These are phyloP conservation scores for Alternaria atra DNA, from an alignment of 2,329 filamentous ascomycete species.

Conservation along the genomic window DNA sequence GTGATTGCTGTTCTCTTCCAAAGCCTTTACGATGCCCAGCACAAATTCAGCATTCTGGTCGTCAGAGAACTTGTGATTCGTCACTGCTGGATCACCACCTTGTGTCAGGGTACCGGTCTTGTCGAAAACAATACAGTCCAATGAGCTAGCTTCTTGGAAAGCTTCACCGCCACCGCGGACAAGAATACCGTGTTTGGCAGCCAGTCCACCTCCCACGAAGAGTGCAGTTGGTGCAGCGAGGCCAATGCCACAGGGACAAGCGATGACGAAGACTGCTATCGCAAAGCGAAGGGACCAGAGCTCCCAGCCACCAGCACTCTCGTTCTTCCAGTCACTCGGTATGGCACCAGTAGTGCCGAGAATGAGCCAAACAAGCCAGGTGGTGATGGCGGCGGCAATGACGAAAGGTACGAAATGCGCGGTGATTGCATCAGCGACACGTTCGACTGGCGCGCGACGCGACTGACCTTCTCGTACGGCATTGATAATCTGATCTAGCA, in stretches of 20 bases:
- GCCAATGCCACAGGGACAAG: slow-evolving; percentile 84
- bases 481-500: slow-evolving; percentile 82
- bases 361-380: slow-evolving; percentile 76
- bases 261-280: slow-evolving; percentile 86
- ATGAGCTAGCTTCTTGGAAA: slow-evolving; percentile 81
- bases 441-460: slow-evolving; percentile 77
- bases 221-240: slow-evolving; percentile 86
- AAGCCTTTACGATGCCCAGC: slow-evolving; percentile 65
- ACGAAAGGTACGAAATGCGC: slow-evolving; percentile 80
- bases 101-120: slow-evolving; percentile 86
- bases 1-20: slow-evolving; percentile 78
- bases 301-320: slow-evolving; percentile 69
- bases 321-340: slow-evolving; percentile 64
- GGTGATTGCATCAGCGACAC: slow-evolving; percentile 76
- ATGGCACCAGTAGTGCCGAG: slow-evolving; percentile 69
- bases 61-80: slow-evolving; percentile 57
- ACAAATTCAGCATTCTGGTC: slow-evolving; percentile 49
- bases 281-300: slow-evolving; percentile 83
- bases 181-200: slow-evolving; percentile 80
- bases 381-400: slow-evolving; percentile 72
- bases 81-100: slow-evolving; percentile 75
- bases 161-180: slow-evolving; percentile 86
- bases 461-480: slow-evolving; percentile 81
- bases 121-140: slow-evolving; percentile 85
- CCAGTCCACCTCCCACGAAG: slow-evolving; percentile 82